phyloP scores from a whole-genome alignment of 352 stramenopile genomes.

The Globisporangium megalacanthum region DNA sequence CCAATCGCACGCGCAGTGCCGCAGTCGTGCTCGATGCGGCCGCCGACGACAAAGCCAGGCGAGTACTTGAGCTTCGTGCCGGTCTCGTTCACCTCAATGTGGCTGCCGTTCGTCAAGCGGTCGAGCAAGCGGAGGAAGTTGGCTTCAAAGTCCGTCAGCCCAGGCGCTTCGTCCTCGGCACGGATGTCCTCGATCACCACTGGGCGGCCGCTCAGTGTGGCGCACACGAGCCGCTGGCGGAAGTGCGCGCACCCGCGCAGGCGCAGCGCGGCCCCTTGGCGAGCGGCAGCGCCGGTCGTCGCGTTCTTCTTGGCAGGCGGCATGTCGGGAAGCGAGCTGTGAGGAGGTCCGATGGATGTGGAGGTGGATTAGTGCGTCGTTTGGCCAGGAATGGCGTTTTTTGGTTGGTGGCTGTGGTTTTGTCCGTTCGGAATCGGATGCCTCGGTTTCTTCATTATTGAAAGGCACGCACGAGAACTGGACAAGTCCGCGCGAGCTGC shows the following conservation, averaged over 20 bases:
- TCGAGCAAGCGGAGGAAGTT: conserved; percentile 96
- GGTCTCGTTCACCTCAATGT: conserved; percentile 99
- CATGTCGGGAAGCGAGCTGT: background rate
- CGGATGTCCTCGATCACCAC: conserved; percentile 96
- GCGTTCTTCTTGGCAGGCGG: conserved; percentile 15
- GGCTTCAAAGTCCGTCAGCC: conserved; percentile 95
- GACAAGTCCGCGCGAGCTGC: too few relatives aligned
- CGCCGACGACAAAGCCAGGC: conserved; percentile 95
- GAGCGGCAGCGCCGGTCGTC: conserved; percentile 28
- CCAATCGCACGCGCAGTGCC: conserved; percentile 88
- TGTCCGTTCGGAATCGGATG: too few relatives aligned
- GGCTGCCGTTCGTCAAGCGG: conserved; percentile 95
- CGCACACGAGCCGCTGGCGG: conserved; percentile 90
- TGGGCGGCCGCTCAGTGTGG: conserved; percentile 89
- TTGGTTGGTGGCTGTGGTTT: too few relatives aligned
- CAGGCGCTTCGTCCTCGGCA: conserved; percentile 91
- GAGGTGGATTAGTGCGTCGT: background rate
- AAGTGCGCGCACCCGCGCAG: conserved; percentile 90
- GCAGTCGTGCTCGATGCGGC: conserved; percentile 95
- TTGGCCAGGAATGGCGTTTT: too few relatives aligned
- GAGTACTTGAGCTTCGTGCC: conserved; percentile 96
- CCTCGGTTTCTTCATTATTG: too few relatives aligned
- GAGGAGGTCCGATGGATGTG: background rate
- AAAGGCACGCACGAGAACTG: too few relatives aligned
- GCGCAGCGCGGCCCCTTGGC: conserved; percentile 39